Evolutionary conservation across 768 basidiomycete genomes (phyloP), one percentile per base, ranked within the genome.

Genomic region (Calocera cornea): DNA sequence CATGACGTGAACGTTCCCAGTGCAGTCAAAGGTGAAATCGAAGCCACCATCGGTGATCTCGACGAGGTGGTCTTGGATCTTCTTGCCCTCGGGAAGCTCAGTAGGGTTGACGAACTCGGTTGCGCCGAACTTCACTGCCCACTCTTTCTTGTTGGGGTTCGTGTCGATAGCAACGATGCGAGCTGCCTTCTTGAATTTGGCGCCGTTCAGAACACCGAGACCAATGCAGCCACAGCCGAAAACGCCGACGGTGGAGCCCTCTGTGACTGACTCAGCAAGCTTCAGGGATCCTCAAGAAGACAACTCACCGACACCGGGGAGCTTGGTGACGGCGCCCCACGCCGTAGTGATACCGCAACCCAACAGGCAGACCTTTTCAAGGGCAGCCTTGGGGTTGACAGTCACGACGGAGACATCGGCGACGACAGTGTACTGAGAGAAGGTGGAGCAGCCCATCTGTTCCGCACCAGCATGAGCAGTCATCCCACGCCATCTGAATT

Each of bases 391-490:
- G 69, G 84, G 82, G 79, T 87, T 87, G 68, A 99, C 87, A 17
- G 92, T 86, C 65, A 98, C 97, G 29, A 99, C 90, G 22, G 95
- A 98, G 50, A 94, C 94, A 71, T 99, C 94, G 54, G 93, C 90
- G 1, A 99, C 93, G 68, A 99, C 97, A 8, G 97, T 97, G 81
- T 98, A 99, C 76, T 98, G 95, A n/a, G 95, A 97, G 81, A 99
- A 99, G 1, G 97, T 95, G 34, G 95, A 98, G 31, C 89, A 92
- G 47, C 97, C 97, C 97, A 98, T 99, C 94, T 97, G 67, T 38
- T 34, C 7, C 22, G 64, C 33, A 66, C 36, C 12, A 49, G 17
- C 7, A 60, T 68, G 22, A 60, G 33, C 60, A 68, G 27, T 36
- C 27, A 1, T 31, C n/a, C 3, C 19, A 29, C 63, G 31, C 24